Evolutionary conservation across 768 basidiomycete species (phyloP), one percentile per base, ranked within the genome.

Genomic region (Leccinum obscurum): DNA sequence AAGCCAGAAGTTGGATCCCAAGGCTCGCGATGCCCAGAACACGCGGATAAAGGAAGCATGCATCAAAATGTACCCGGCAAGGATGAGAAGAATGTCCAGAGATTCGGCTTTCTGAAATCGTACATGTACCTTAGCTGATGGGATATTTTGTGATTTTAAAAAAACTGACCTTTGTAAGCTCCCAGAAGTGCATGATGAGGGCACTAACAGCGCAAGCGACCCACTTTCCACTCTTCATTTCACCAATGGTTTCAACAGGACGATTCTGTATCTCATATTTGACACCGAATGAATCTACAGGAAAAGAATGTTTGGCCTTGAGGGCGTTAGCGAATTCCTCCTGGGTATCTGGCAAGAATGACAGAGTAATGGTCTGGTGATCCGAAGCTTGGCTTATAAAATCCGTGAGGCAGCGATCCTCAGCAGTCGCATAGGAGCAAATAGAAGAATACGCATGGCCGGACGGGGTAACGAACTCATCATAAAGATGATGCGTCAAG

Each of bases 1-100:
- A 32, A 89, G 78, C 87, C 86, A 88, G 70, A 88, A 85, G 64
- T 83, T 85, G 77, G 77, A 85, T 22, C 94, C 94, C 34, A 99
- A 83, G 17, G 88, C 85, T 24, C 96, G 85, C 62, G 95, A 93
- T 62, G 92, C 90, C 64, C 89, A 79, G 77, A 96, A 90, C 53
- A 98, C 84, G 54, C 93, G 87, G 72, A 95, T 86, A 76, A 99
- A 98, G 2, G 95, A 96, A 3, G 81, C 83, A 77, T 98, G 95
- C 97, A 99, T 98, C 50, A 98, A 82, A 56, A 95, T 76, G 74
- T 99, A 99, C 10, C 96, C 97, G 11, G 91, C 81, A n/a, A 98
- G 84, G 66, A 98, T 93, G 63, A 98, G 87, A 56, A 96, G 80
- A 68, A 99, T 98, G 75, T 99, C 97, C 20, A 95, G 85, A 1